A percentile compares a stretch with the other conserved stretches of the same genome.
Evolutionary conservation across 371 early-diverging fungal genomes (phyloP).

Genomic region (Phascolomyces articulosus): DNA sequence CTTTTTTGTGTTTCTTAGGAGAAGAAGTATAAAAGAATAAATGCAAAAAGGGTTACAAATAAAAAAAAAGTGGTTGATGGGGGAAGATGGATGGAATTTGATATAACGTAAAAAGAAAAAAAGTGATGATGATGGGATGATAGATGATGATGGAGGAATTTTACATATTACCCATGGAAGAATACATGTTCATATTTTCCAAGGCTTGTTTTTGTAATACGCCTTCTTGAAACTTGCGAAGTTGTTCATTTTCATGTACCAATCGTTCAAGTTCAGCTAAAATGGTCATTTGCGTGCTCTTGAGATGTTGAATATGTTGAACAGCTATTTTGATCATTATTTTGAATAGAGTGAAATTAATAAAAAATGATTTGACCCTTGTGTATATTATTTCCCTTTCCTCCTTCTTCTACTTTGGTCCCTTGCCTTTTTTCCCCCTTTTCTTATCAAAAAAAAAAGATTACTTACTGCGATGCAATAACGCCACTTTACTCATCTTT

Average conservation of each 20-base stretch:
- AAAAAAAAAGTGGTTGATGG: neutral
- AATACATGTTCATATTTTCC: conserved; percentile 53
- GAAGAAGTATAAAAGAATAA: neutral
- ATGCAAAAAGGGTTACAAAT: neutral
- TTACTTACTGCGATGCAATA: conserved; percentile 38
- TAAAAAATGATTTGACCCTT: neutral
- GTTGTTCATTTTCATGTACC: conserved; percentile 37
- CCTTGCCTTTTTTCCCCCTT: neutral
- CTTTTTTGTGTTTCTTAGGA: too few species aligned
- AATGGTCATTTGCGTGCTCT: conserved; percentile 35
- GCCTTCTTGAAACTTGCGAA: conserved; percentile 46
- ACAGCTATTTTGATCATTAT: conserved; percentile 19
- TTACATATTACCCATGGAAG: conserved; percentile 33
- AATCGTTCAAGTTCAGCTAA: conserved; percentile 32
- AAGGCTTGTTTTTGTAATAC: conserved; percentile 54
- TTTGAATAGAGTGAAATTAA: neutral
- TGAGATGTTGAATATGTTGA: conserved; percentile 35
- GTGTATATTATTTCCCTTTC: neutral
- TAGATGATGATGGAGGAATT: neutral
- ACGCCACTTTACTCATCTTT: conserved; percentile 48
- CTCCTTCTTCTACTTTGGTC: too few species aligned
- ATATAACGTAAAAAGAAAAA: neutral
- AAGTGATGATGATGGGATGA: neutral
- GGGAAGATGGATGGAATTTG: neutral
- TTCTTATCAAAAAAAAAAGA: neutral